A percentile compares a stretch with the other conserved stretches of the same genome.
Conservation (phyloP, 2,329 filamentous ascomycete genomes). For the Claviceps paspali region DNA sequence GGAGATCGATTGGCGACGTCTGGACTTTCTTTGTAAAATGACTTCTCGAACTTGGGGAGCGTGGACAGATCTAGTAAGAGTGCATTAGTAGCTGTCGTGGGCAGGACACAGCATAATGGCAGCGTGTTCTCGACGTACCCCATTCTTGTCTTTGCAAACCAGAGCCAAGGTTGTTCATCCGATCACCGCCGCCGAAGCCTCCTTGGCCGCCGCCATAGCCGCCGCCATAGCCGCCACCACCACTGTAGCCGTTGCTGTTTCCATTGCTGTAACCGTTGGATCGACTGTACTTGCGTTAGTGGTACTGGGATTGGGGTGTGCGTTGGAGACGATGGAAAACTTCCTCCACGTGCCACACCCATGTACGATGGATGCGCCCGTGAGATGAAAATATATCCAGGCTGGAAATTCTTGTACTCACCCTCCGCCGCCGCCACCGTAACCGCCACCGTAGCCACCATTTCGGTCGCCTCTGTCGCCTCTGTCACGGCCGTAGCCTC, state of each 20-base stretch:
- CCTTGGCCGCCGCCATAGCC: slow-evolving; percentile 18
- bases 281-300: slow-evolving; percentile 29
- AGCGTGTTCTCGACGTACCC: slow-evolving; percentile 43
- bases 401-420: slow-evolving; percentile 14
- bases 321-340: not conserved
- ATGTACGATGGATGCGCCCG: no score
- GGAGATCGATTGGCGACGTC: slow-evolving; percentile 59
- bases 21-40: slow-evolving; percentile 93
- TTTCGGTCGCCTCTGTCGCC: slow-evolving; percentile 30
- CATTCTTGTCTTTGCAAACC: slow-evolving; percentile 78
- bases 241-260: not conserved
- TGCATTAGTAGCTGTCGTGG: not conserved
- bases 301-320: not conserved
- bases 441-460: slow-evolving; percentile 21
- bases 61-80: slow-evolving; percentile 47
- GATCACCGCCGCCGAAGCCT: slow-evolving; percentile 62
- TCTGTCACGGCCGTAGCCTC: slow-evolving; percentile 27
- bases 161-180: slow-evolving; percentile 83
- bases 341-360: not conserved
- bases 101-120: not conserved
- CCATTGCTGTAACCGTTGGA: slow-evolving; percentile 22
- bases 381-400: no score
- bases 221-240: slow-evolving; percentile 17
- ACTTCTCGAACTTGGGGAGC: slow-evolving; percentile 96
- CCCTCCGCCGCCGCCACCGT: slow-evolving; percentile 21